Evolutionary conservation across 2,329 filamentous ascomycete genomes (phyloP).

Genomic region (Byssochlamys sp.): DNA sequence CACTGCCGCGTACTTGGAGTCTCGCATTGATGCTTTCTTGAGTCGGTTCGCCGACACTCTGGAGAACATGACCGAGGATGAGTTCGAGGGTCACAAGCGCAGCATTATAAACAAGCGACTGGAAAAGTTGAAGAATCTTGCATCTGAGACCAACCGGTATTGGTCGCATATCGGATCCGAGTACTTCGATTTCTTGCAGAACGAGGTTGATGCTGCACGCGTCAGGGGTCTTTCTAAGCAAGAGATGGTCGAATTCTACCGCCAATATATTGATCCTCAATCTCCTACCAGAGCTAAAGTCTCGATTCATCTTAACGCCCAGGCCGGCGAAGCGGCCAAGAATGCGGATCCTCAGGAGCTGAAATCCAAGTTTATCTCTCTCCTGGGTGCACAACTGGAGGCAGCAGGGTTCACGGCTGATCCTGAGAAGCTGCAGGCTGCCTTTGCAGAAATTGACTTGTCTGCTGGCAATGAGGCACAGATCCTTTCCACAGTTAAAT

Average conservation of each 20-base stretch:
- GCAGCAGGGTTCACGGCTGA: slow-evolving; percentile 39
- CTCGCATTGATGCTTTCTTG: slow-evolving; percentile 78
- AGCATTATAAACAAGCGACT: slow-evolving; percentile 77
- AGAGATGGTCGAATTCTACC: slow-evolving; percentile 72
- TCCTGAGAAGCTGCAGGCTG: slow-evolving; percentile 30
- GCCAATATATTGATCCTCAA: slow-evolving; percentile 61
- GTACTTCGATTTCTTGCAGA: slow-evolving; percentile 78
- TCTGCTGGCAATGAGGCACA: slow-evolving; percentile 38
- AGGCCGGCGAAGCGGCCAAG: slow-evolving; percentile 43
- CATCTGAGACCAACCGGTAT: slow-evolving; percentile 70
- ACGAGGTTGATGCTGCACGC: slow-evolving; percentile 66
- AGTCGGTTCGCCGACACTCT: slow-evolving; percentile 56
- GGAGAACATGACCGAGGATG: slow-evolving; percentile 65
- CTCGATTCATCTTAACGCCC: slow-evolving; percentile 72
- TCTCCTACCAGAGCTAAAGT: slow-evolving; percentile 71
- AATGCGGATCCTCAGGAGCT: slow-evolving; percentile 30
- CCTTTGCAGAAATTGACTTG: slow-evolving; percentile 39
- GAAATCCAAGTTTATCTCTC: slow-evolving; percentile 34
- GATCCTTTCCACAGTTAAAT: slow-evolving; percentile 43
- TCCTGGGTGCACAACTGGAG: slow-evolving; percentile 39
- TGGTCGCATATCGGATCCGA: slow-evolving; percentile 80
- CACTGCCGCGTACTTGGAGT: slow-evolving; percentile 71
- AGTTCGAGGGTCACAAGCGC: slow-evolving; percentile 84
- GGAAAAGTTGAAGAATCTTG: slow-evolving; percentile 86
- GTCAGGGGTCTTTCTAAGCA: slow-evolving; percentile 66